Base-by-base conservation (phyloP, 306 rosid genomes). In the Benincasa hispida region DNA sequence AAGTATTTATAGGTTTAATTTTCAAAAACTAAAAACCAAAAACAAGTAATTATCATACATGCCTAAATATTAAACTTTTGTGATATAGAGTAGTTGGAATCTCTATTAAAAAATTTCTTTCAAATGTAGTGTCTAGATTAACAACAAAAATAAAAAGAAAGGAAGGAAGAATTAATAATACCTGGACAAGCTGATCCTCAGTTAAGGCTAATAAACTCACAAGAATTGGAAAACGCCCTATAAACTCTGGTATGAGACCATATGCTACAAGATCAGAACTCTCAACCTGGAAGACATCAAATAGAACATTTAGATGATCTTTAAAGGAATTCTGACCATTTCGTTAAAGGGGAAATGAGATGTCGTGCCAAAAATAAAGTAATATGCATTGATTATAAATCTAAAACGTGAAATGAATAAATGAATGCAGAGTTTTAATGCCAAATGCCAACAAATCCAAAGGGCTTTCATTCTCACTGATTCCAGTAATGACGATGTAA, bases 221-320 rank as follows among this genome's bases (percentile, higher is more conserved):
- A 82, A 93, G 87, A 82, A 93, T 91, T 50, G 98, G 96, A 83
- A 93, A 93, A 69, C 98, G 89, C 72, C 98, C 98, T 67, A 93
- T 87, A 85, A 93, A 93, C 88, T 93, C 98, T n/a, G 98, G 97
- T 82, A 93, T 91, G 82, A 93, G 97, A 34, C 98, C 98, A 82
- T 87, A 93, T 19, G 97, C 91, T 82, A 93, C 90, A 60, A 93
- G 97, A 91, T 93, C 98, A 28, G 94, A 68, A 88, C 98, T 93
- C 85, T 91, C 98, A 79, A 88, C 98, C 98, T 93, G 93, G 76
- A 77, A 87, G 86, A 53, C 27, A 65, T 56, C 77, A 74, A 72
- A 57, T 60, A 21, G 12, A 81, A 54, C 42, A 10, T 37, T 55
- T 57, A 15, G 15, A 39, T 18, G 10, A 56, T 22, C 56, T 45